Base-by-base conservation (phyloP, 768 basidiomycete genomes). In the Bullera alba region DNA sequence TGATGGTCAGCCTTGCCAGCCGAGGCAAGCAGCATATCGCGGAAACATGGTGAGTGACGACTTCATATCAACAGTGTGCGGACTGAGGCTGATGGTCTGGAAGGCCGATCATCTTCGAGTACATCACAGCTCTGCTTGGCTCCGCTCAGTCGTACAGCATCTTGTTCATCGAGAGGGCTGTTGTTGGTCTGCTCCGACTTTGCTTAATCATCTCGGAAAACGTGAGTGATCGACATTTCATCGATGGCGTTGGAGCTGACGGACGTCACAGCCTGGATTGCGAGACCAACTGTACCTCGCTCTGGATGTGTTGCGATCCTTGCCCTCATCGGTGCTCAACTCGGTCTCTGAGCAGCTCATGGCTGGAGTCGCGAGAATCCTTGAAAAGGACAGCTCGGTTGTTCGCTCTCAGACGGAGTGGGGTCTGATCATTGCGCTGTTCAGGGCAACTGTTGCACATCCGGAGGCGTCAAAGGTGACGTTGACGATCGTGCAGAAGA, bases 81-180 rank as follows among this genome's bases (percentile, higher is more conserved):
- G 27, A n/a, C 32, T 46, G 8, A 27, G 6, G 2, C 6, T 19
- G 28, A 42, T 53, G 19, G 35, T 19, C n/a, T 10, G 10, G 8
- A 41, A 95, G 92, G 93, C 91, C 93, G 0, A 81, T 90, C 60
- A 81, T 93, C 2, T 96, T 95, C 67, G 91, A 95, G 63, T 92
- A 96, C 67, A 75, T 97, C 22, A 86, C 89, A 0, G 79, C 84
- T 0, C 74, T 99, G 16, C 76, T 99, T 22, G 80, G 82, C 2
- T 77, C 84, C 2, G 80, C 93, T 0, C 77, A 78, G 14, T 83
- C 84, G 46, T 96, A 93, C 69, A 91, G 89, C 63, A 79, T 89
- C 26, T 77, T 99, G 42, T 79, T 99, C 35, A 87, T 95, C 34
- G 95, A 99, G 65, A 80, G 95, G 14, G 91, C 92, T 2, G 87